Percentiles rank a stretch among this genome's conserved stretches.
Evolutionary conservation across 495 filamentous ascomycete genomes (phyloP).

Genomic region (Penicillium turbatum): DNA sequence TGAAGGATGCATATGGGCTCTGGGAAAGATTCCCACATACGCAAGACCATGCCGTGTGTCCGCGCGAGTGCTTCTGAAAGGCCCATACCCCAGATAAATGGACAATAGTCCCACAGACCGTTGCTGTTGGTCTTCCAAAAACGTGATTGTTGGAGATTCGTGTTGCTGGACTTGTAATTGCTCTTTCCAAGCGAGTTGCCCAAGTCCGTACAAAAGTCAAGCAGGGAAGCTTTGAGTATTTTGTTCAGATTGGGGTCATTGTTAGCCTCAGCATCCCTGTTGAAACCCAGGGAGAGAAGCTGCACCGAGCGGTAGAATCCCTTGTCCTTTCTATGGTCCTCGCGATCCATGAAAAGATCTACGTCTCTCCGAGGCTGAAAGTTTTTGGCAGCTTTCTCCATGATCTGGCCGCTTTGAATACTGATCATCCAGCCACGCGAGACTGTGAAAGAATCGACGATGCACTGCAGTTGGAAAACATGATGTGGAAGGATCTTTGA

Average conservation of each 20-base stretch:
- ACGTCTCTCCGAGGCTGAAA: constrained; percentile 42
- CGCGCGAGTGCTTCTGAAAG: not conserved
- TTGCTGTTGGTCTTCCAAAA: constrained; percentile 41
- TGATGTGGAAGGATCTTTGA: constrained; percentile 4
- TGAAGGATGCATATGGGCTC: not conserved
- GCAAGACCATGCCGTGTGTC: not conserved
- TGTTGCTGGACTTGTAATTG: constrained; percentile 32
- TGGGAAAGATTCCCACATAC: not conserved
- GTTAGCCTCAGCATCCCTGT: constrained; percentile 25
- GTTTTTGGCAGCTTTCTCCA: not conserved
- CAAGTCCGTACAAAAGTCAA: constrained; percentile 24
- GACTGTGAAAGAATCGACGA: constrained; percentile 8
- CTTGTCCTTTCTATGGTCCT: constrained; percentile 18
- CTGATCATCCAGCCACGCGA: constrained; percentile 5
- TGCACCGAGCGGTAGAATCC: constrained; percentile 21
- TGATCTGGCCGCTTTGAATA: not conserved
- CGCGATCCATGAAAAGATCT: constrained; percentile 39
- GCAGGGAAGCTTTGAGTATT: not conserved
- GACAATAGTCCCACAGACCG: constrained; percentile 49
- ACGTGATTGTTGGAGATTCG: constrained; percentile 9
- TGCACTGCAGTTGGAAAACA: constrained; percentile 10
- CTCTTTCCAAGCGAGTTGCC: constrained; percentile 40
- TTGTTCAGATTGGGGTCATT: constrained; percentile 26
- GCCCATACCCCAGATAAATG: constrained; percentile 36
- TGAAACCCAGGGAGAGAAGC: constrained; percentile 23